phyloP scores from a whole-genome alignment of 306 rosid genomes.

The Vigna unguiculata region DNA sequence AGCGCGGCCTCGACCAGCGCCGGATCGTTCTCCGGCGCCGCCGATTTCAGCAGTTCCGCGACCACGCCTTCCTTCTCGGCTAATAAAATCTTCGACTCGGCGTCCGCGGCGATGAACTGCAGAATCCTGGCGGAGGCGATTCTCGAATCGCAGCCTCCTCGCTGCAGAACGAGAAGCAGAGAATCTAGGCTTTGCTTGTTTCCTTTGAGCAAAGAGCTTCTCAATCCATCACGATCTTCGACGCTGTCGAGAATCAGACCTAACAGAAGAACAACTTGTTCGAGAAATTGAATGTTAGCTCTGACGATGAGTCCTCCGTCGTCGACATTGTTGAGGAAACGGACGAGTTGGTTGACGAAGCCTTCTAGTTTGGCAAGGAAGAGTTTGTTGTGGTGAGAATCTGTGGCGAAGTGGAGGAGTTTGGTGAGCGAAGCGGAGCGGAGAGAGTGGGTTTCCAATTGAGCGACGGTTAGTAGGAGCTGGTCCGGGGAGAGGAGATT shows the following conservation, averaged over 20 bases:
- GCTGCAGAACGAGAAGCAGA: constrained; percentile 58
- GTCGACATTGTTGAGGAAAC: constrained; percentile 63
- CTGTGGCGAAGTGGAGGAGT: constrained; percentile 53
- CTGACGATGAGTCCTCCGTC: constrained; percentile 28
- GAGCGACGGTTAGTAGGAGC: constrained; percentile 42
- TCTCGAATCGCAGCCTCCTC: constrained; percentile 55
- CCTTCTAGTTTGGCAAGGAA: constrained; percentile 55
- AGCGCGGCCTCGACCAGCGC: constrained; percentile 58
- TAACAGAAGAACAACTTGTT: constrained; percentile 50
- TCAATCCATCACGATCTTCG: constrained; percentile 46
- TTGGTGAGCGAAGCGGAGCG: constrained; percentile 42
- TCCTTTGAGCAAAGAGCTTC: constrained; percentile 46
- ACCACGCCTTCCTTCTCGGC: constrained; percentile 66
- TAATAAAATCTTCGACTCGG: constrained; percentile 57
- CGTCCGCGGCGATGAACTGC: constrained; percentile 55
- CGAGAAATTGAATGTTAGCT: constrained; percentile 39
- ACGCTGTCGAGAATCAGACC: constrained; percentile 49
- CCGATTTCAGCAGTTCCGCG: constrained; percentile 53
- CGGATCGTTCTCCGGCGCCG: constrained; percentile 57
- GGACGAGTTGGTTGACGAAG: constrained; percentile 48
- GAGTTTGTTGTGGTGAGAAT: constrained; percentile 62
- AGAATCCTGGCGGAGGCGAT: constrained; percentile 62
- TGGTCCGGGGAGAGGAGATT: constrained; percentile 43
- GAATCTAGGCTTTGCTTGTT: constrained; percentile 52
- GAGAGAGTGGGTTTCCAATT: not conserved